Base-by-base conservation (phyloP, 495 filamentous ascomycete species). In the Trypethelium eluteriae region DNA sequence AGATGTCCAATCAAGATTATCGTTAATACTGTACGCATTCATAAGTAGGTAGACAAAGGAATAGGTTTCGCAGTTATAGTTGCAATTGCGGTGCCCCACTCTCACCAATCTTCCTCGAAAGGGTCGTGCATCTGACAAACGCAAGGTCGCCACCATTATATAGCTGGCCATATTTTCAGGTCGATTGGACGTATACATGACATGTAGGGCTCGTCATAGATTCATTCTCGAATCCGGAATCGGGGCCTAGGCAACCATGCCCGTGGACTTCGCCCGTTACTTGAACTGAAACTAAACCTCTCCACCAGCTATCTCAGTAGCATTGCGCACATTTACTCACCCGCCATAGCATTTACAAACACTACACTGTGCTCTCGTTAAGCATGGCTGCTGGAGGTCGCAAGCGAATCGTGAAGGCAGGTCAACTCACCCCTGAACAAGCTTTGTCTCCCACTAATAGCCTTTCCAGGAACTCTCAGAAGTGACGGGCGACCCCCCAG, bases 331-430 rank as follows among this genome's bases (percentile, higher is more conserved):
- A 7, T 44, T 44, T 14, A 7, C 41, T 36, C 53, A 36, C 9
- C 1, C 2, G 1, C 32, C 10, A 32, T 14, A 36, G 18, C n/a
- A 59, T 39, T 41, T n/a, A 14, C 3, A 38, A 41, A 32, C 65
- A 53, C 59, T 36, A 6, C 18, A 7, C 36, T 36, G n/a, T 18
- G 5, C 36, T 35, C 53, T 59, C 32, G 34, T 59, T 9, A 18
- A 59, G 6, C 34, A 59, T 59, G 53, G 53, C 53, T 41, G 25
- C 66, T 16, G 79, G 79, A 39, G 81, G 80, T 64, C 79, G 82
- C 65, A 88, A 88, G 74, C 82, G 85, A 46, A 85, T 88, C 73
- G 79, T 79, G 62, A 88, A 87, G 80, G 86, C 84, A 77, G 25
- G 62, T 70, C 35, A 49, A 7, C 32, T 36, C 18, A 25, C 18